Base-by-base conservation (phyloP, 1,139 yeast species). In the Geotrichum candidum region DNA sequence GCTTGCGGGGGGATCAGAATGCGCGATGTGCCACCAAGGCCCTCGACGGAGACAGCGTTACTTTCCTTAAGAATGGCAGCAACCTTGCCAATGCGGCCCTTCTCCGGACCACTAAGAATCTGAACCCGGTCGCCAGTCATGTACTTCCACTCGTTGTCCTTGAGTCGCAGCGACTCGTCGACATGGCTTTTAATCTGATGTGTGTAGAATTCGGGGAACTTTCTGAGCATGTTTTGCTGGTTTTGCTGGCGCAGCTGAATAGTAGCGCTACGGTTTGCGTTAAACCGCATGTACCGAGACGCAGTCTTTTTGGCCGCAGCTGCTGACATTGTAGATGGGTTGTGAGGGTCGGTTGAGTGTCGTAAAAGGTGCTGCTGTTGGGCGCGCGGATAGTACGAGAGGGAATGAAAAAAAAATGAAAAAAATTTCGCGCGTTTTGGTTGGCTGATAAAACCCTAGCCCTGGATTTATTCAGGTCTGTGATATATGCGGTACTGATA, bases 51-150 rank as follows among this genome's bases (percentile, higher is more conserved):
- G 54, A 80, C 79, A 15, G 83, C 80, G 68, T 85, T 84, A n/a
- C 85, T 79, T 59, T 77, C 75, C 33, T 71, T 71, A 61, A 77
- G 80, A 52, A 79, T 77, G 51, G 79, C 78, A 58, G 77, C 77
- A 50, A 85, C 78, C 61, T 84, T 84, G 29, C 92, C 84, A 22
- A 91, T 80, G 29, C 83, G 85, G 29, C 97, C 96, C 69, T 84
- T 84, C 70, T 84, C 82, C 58, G 81, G 80, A 23, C 97, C 97
- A 60, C 80, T 79, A 35, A 85, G 78, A 59, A 91, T 81, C 67
- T 85, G 79, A 3, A 86, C 90, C 61, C 85, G 76, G 72, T 86
- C 90, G 38, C 90, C 90, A 18, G 82, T 82, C 63, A 81, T 76
- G 66, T 79, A 84, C 64, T 78, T 79, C 80, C 86, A 78, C 57